Percentiles rank a stretch among this genome's conserved stretches.
Conservation (phyloP, 345 rosid genomes). For the Tarenaya hassleriana region DNA sequence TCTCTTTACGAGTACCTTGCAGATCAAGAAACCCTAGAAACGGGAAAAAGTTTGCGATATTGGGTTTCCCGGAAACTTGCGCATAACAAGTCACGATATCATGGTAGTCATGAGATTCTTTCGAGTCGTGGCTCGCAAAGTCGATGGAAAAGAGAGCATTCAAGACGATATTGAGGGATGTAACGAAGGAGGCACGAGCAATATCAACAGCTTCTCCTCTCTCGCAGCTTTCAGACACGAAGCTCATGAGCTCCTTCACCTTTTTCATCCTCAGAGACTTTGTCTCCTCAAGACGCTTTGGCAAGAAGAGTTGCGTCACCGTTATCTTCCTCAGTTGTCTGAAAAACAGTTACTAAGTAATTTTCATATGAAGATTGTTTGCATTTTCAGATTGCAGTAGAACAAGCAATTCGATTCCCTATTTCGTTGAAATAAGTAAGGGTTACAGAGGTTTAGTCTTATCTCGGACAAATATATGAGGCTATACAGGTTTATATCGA, state of each 20-base stretch:
- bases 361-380: too few relatives aligned
- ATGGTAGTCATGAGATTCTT: slow-evolving; percentile 20
- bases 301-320: neutral
- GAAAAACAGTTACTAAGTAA: too few relatives aligned
- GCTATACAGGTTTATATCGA: too few relatives aligned
- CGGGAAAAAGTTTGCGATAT: slow-evolving; percentile 34
- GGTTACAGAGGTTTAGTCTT: too few relatives aligned
- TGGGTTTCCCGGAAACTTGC: slow-evolving; percentile 34
- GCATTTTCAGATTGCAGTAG: too few relatives aligned
- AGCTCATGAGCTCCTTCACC: slow-evolving; percentile 20
- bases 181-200: slow-evolving; percentile 28
- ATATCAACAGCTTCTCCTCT: slow-evolving; percentile 26
- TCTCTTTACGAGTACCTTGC: slow-evolving; percentile 21
- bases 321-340: slow-evolving; percentile 1
- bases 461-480: too few relatives aligned
- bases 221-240: slow-evolving; percentile 7
- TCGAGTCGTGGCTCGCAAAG: slow-evolving; percentile 22
- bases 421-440: too few relatives aligned
- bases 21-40: slow-evolving; percentile 28
- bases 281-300: neutral
- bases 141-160: slow-evolving; percentile 32
- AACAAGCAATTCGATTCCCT: too few relatives aligned
- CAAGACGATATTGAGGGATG: slow-evolving; percentile 31
- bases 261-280: slow-evolving; percentile 11
- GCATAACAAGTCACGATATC: slow-evolving; percentile 17